Base-by-base conservation (phyloP, 78 protist genomes). In the Dictyostelium capitatum region DNA sequence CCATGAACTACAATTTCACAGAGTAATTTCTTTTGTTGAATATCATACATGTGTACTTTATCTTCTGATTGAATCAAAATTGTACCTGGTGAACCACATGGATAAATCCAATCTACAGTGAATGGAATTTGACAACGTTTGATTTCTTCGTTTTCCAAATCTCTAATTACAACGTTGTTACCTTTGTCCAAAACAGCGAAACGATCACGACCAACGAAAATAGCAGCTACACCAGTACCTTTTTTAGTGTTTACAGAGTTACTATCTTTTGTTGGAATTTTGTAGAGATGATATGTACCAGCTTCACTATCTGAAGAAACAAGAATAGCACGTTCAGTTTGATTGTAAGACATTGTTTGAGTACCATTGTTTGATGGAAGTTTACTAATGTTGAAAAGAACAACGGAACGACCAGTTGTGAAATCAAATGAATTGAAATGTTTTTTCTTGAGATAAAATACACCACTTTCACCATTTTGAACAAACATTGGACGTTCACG, bases 401-500 rank as follows among this genome's bases (percentile, higher is more conserved):
- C 79, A 5, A 50, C 72, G 56, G 78, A 78, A 41, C 95, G 48
- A 51, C 83, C 77, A 23, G 82, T 51, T 19, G 30, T 56, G 54
- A 95, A 89, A 56, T 98, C 98, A 82, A 80, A 95, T 32, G 72
- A 19, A 28, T 97, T 41, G 82, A 98, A 50, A 89, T 83, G 84
- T 48, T 97, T 77, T 92, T 98, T 98, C 92, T 96, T 92, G 48
- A 97, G 75, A 74, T 91, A 98, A 94, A 89, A 92, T 32, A 98
- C 94, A 57, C 74, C 89, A 56, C 89, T 70, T 0, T 79, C 48
- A 14, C 80, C 85, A 73, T 90, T 82, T 54, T 89, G 69, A 6
- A 97, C 67, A 23, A 43, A 93, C 23, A 98, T 96, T 10, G 99
- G 99, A 32, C 99, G 96, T 79, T 99, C 99, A 25, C 98, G 94